These are phyloP conservation scores for Phoma sp. DNA, from an alignment of 2,329 filamentous ascomycete genomes.

Conservation along the genomic window DNA sequence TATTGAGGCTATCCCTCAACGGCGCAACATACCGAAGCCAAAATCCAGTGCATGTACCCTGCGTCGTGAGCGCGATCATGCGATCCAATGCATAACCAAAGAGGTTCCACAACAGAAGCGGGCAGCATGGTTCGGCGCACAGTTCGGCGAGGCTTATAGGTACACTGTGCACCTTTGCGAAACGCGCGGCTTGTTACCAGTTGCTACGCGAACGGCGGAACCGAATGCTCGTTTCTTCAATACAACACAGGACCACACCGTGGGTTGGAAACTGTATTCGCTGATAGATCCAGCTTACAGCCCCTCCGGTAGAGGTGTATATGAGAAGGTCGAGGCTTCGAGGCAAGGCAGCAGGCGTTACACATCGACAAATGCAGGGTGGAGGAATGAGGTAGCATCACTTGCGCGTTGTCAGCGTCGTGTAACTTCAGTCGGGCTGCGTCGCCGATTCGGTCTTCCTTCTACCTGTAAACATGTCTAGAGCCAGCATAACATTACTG, in stretches of 20 bases:
- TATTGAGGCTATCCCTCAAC: not conserved
- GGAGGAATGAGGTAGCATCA: constrained; percentile 12
- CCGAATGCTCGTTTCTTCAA: not conserved
- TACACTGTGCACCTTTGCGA: not conserved
- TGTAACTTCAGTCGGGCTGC: constrained; percentile 2
- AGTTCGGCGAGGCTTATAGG: constrained; percentile 16
- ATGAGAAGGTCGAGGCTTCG: not conserved
- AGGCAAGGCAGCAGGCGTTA: constrained; percentile 12
- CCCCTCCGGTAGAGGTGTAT: not conserved
- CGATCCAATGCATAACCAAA: constrained; percentile 1
- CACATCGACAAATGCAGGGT: constrained; percentile 5
- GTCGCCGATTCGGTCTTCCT: not conserved
- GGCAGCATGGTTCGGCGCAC: constrained; percentile 9
- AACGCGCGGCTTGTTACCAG: not conserved
- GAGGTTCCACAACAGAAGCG: constrained; percentile 10
- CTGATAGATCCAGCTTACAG: not conserved
- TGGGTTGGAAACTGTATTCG: constrained; percentile 1
- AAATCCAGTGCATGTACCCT: not conserved
- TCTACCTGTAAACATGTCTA: not conserved
- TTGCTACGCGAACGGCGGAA: not conserved
- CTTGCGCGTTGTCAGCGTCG: constrained; percentile 8
- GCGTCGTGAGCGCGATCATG: constrained; percentile 6
- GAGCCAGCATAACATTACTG: not conserved
- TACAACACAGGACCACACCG: constrained; percentile 6
- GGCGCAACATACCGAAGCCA: not conserved